Conservation (phyloP, 2,329 filamentous ascomycete genomes). For the Neobulgaria alba region DNA sequence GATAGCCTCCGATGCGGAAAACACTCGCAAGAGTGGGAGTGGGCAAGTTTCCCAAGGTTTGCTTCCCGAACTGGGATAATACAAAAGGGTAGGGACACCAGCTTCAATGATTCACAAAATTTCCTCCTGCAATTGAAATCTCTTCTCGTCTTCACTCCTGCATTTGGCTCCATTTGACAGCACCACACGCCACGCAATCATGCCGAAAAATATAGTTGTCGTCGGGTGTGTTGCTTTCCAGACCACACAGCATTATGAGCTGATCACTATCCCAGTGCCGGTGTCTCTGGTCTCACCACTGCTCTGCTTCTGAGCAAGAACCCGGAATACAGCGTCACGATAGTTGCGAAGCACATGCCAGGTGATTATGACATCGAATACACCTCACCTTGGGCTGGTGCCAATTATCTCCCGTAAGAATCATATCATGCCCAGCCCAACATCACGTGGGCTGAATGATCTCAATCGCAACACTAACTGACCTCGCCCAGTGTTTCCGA, state of each 20-base stretch:
- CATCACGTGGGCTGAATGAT: no score
- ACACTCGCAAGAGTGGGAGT: neutral
- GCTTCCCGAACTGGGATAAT: no score
- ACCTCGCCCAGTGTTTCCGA: slow-evolving; percentile 12
- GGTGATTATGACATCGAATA: slow-evolving; percentile 91
- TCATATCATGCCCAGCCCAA: slow-evolving; percentile 13
- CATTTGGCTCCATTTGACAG: neutral
- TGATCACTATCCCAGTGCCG: slow-evolving; percentile 40
- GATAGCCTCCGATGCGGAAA: no score
- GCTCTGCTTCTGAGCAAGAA: slow-evolving; percentile 52
- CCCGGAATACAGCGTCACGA: slow-evolving; percentile 50
- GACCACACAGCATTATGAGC: slow-evolving; percentile 1
- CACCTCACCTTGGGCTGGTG: slow-evolving; percentile 81
- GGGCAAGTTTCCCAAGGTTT: no score
- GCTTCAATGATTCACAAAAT: no score
- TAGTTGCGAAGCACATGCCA: slow-evolving; percentile 83
- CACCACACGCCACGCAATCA: slow-evolving; percentile 6
- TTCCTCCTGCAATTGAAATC: neutral
- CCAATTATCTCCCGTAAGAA: slow-evolving; percentile 68
- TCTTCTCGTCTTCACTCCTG: neutral
- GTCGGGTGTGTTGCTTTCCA: slow-evolving; percentile 27
- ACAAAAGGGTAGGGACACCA: no score
- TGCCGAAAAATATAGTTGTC: slow-evolving; percentile 32
- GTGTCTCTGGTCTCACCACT: slow-evolving; percentile 57
- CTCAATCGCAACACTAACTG: no score